These are phyloP conservation scores for Cladosporium sp. DNA, from an alignment of 2,329 filamentous ascomycete species.

Conservation along the genomic window DNA sequence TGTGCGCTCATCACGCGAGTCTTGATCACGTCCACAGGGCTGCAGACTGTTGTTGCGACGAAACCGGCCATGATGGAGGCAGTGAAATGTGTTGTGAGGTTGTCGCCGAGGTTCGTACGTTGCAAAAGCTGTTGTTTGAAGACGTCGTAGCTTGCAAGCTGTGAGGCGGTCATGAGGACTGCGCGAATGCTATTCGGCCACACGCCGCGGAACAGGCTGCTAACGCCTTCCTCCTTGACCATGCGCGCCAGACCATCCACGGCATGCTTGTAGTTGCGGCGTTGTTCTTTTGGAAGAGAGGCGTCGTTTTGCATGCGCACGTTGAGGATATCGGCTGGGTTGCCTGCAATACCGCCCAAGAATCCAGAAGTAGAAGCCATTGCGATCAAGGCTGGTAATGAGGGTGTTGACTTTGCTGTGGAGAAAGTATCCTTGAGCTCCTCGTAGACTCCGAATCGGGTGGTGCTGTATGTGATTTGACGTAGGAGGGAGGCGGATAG, in stretches of 20 bases:
- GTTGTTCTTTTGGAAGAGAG: constrained; percentile 66
- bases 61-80: constrained; percentile 76
- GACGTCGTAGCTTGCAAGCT: constrained; percentile 78
- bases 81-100: constrained; percentile 71
- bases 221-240: constrained; percentile 73
- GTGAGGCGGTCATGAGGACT: constrained; percentile 81
- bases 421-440: constrained; percentile 73
- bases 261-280: constrained; percentile 85
- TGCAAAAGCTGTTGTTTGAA: constrained; percentile 69
- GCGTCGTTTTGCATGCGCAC: constrained; percentile 97
- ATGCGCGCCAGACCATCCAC: constrained; percentile 82
- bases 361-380: constrained; percentile 83
- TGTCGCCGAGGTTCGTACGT: constrained; percentile 62
- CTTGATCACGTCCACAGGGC: constrained; percentile 84
- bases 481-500: constrained; percentile 89
- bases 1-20: constrained; percentile 76
- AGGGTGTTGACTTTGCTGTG: constrained; percentile 50
- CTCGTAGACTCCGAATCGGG: constrained; percentile 95
- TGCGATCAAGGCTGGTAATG: constrained; percentile 67
- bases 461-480: constrained; percentile 90
- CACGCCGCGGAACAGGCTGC: constrained; percentile 77
- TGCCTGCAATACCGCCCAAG: constrained; percentile 82
- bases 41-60: constrained; percentile 79
- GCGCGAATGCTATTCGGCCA: constrained; percentile 78
- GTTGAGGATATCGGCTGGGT: constrained; percentile 93